Conservation (phyloP, 140 eudicot genomes). For the Bidens hawaiensis region DNA sequence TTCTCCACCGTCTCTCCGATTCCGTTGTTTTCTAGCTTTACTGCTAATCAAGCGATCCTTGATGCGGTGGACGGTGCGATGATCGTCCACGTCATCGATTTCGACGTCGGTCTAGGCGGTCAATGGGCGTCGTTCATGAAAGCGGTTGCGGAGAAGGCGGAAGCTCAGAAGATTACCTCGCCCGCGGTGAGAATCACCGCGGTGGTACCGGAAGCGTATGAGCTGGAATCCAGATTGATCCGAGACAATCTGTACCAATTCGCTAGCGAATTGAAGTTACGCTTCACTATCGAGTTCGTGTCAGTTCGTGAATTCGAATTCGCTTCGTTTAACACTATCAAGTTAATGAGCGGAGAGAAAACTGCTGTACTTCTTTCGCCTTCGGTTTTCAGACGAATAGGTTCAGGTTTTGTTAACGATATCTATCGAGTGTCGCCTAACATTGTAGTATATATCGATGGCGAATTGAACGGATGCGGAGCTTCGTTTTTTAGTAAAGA, state of each 20-base stretch:
- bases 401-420: constrained; percentile 55
- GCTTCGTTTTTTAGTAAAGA: constrained; percentile 51
- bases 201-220: constrained; percentile 64
- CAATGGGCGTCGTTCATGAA: constrained; percentile 88
- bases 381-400: constrained; percentile 55
- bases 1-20: constrained; percentile 74
- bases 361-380: constrained; percentile 57
- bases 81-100: constrained; percentile 77
- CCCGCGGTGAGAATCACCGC: constrained; percentile 67
- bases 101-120: constrained; percentile 82
- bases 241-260: constrained; percentile 63
- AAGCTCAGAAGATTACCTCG: constrained; percentile 30
- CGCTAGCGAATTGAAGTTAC: constrained; percentile 55
- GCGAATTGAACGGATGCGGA: constrained; percentile 43
- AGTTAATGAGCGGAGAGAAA: constrained; percentile 66
- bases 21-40: constrained; percentile 81
- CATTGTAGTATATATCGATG: constrained; percentile 67
- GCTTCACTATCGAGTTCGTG: constrained; percentile 62
- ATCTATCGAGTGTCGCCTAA: constrained; percentile 57
- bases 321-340: constrained; percentile 54
- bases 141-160: constrained; percentile 65
- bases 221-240: constrained; percentile 52
- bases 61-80: constrained; percentile 72
- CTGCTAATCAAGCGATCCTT: constrained; percentile 88
- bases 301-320: constrained; percentile 50